Evolutionary conservation across 1,284 basidiomycete species (phyloP).

Genomic region (Kwoniella shivajii): DNA sequence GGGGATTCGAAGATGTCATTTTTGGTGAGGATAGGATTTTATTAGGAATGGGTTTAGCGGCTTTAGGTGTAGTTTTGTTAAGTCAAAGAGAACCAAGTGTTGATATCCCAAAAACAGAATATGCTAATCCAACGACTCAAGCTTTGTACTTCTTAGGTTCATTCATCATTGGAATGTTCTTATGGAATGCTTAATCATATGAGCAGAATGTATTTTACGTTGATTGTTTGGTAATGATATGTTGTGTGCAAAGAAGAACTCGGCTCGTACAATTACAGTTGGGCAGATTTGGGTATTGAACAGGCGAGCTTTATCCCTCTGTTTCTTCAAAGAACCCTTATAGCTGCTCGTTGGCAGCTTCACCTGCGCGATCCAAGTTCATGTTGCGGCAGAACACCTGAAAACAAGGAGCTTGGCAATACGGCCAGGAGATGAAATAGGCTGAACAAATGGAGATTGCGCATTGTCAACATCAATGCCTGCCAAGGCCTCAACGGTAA

Average conservation of each 20-base stretch:
- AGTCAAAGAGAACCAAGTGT: slow-evolving; percentile 13
- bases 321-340: too few species aligned
- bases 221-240: not conserved
- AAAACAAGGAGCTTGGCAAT: too few species aligned
- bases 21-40: slow-evolving; percentile 31
- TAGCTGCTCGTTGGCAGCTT: too few species aligned
- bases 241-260: too few species aligned
- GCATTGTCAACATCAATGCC: too few species aligned
- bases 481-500: too few species aligned
- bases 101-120: slow-evolving; percentile 21
- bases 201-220: not conserved
- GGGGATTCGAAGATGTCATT: slow-evolving; percentile 30
- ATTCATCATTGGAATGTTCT: slow-evolving; percentile 18
- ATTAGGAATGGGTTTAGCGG: slow-evolving; percentile 28
- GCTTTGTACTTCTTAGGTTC: slow-evolving; percentile 17
- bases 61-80: slow-evolving; percentile 15
- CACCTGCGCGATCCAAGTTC: too few species aligned
- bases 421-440: too few species aligned
- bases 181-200: slow-evolving; percentile 23
- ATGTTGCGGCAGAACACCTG: too few species aligned
- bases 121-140: slow-evolving; percentile 15
- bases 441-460: too few species aligned
- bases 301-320: too few species aligned
- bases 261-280: not conserved
- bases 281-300: not conserved